Base-by-base conservation (phyloP, 1,139 yeast genomes). In the Pichia sp. region DNA sequence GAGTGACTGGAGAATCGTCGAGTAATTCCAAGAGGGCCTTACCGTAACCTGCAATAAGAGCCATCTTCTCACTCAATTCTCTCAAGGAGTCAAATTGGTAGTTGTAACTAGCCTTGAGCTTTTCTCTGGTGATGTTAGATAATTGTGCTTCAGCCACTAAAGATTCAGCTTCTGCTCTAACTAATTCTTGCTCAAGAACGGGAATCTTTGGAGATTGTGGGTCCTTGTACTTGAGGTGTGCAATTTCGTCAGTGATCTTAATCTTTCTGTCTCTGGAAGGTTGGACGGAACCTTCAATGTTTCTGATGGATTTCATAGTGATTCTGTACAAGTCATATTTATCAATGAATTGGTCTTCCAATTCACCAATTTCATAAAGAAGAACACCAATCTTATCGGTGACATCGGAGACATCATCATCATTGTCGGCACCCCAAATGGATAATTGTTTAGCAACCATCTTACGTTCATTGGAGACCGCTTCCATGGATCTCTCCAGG, bases 101-200 rank as follows among this genome's bases (percentile, higher is more conserved):
- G 70, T 85, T 82, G 77, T 82, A 91, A 37, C 97, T 95, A 52
- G 94, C 93, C 77, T 93, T 88, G 64, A 91, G 75, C 73, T 88
- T 87, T 66, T 91, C 96, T 66, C 98, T 83, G 52, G 97, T 91
- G 66, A 91, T 91, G 72, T 91, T 91, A 46, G 96, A 84, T 61
- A 91, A 77, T 72, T 91, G 98, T 39, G 97, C 97, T 71, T 91
- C 98, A 43, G 98, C 98, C 54, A 91, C 98, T 55, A 91, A 77
- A 35, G 96, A 86, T 69, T 91, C 97, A 50, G 97, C 97, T 71
- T 91, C 98, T 35, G 97, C 96, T 66, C 98, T 83, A 49, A 91
- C 97, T 62, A 91, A 76, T 69, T 91, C 97, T 69, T 91, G 97
- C 72, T 91, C 98, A 62, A 91, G 76, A 38, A 88, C 87, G 47